A percentile compares a stretch with the other conserved stretches of the same genome.
These are phyloP conservation scores for Beta macrorhiza DNA, from an alignment of 179 eudicot genomes.

Conservation along the genomic window DNA sequence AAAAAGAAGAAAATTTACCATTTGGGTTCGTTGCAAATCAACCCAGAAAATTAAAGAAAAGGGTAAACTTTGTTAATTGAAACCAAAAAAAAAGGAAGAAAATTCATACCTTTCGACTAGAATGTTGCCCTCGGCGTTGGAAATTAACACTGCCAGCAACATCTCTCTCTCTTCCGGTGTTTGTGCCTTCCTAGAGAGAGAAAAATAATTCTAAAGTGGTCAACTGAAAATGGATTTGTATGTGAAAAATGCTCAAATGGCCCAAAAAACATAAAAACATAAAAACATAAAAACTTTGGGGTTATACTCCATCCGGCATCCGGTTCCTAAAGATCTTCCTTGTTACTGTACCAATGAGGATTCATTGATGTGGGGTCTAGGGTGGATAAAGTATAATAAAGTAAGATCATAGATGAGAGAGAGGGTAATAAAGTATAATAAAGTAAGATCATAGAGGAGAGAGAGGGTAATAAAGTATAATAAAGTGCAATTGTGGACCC, in stretches of 20 bases:
- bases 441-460: too few relatives aligned
- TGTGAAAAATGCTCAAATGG: neutral
- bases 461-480: too few relatives aligned
- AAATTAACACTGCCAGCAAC: constrained; percentile 82
- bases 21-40: neutral
- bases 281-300: too few relatives aligned
- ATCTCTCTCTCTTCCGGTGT: constrained; percentile 32
- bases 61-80: neutral
- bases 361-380: too few relatives aligned
- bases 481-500: too few relatives aligned
- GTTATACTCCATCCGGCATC: too few relatives aligned
- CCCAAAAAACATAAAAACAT: neutral
- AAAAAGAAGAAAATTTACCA: too few relatives aligned
- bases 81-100: neutral
- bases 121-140: constrained; percentile 93
- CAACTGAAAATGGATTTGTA: neutral
- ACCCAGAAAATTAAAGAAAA: neutral
- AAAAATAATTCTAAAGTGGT: neutral
- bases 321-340: too few relatives aligned
- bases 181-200: neutral
- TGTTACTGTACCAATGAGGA: too few relatives aligned
- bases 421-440: too few relatives aligned
- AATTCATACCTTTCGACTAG: constrained; percentile 69
- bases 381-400: too few relatives aligned
- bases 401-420: too few relatives aligned